These are phyloP conservation scores for Ogataea nakhonphanomensis DNA, from an alignment of 805 yeast species.

Conservation along the genomic window DNA sequence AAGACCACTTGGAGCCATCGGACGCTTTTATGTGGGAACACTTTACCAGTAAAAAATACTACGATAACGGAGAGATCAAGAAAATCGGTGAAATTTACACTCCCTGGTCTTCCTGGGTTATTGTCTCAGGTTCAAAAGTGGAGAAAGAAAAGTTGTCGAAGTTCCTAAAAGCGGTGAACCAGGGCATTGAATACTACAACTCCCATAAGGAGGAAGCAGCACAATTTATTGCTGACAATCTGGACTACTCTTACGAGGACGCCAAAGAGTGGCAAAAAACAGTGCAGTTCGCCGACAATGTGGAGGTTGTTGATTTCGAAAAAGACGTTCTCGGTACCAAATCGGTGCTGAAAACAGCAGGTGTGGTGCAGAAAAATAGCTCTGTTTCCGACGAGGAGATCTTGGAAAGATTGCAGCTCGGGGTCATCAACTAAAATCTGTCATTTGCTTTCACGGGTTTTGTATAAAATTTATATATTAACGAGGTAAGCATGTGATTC, in stretches of 20 bases:
- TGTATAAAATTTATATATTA: not conserved
- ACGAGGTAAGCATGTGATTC: conserved; percentile 16
- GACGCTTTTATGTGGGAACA: conserved; percentile 97
- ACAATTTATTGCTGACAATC: conserved; percentile 56
- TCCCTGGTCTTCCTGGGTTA: conserved; percentile 97
- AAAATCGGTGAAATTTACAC: conserved; percentile 85
- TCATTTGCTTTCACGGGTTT: not conserved
- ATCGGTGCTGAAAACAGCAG: conserved; percentile 57
- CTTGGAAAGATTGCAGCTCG: conserved; percentile 13
- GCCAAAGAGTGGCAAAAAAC: conserved; percentile 81
- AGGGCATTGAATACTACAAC: conserved; percentile 68
- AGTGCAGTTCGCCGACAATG: conserved; percentile 55
- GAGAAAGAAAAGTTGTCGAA: conserved; percentile 26
- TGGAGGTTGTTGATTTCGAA: conserved; percentile 48
- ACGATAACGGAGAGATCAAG: conserved; percentile 76
- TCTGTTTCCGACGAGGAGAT: conserved; percentile 18
- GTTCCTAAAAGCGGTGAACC: conserved; percentile 54
- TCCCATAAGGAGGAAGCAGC: conserved; percentile 61
- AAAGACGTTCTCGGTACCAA: conserved; percentile 54
- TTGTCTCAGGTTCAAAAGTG: conserved; percentile 48
- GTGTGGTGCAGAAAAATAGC: conserved; percentile 39
- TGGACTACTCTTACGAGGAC: conserved; percentile 76
- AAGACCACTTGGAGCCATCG: conserved; percentile 41
- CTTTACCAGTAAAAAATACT: conserved; percentile 83
- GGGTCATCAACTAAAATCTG: conserved; percentile 8